Conservation (phyloP, 352 stramenopile genomes). For the Globisporangium paddicum region DNA sequence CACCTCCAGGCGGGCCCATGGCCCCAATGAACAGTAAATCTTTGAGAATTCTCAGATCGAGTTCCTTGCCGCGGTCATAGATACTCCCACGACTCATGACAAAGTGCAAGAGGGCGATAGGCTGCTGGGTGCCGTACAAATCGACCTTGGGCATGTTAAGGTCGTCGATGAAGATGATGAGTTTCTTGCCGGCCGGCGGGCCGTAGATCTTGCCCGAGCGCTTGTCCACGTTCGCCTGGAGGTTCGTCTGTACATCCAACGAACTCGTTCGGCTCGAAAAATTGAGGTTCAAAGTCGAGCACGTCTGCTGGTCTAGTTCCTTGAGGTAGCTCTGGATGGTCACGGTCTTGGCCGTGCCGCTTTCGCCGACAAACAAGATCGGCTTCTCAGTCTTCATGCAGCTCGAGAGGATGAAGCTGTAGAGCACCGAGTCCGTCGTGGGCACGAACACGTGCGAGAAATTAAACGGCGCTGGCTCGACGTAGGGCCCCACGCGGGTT, state of each 20-base stretch:
- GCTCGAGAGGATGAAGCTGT: constrained; percentile 89
- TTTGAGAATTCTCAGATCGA: constrained; percentile 92
- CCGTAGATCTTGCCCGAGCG: constrained; percentile 93
- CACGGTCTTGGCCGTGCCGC: constrained; percentile 94
- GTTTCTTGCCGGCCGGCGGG: constrained; percentile 90
- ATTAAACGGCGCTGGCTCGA: constrained; percentile 90
- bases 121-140: constrained; percentile 94
- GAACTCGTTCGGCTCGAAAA: constrained; percentile 94
- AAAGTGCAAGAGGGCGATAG: constrained; percentile 93
- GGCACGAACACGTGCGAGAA: constrained; percentile 95
- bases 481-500: constrained; percentile 81
- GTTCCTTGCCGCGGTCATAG: constrained; percentile 94
- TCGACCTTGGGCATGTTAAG: constrained; percentile 97
- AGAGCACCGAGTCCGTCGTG: constrained; percentile 93
- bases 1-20: constrained; percentile 94
- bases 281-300: constrained; percentile 84
- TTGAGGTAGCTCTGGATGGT: constrained; percentile 94
- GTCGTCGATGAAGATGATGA: constrained; percentile 95
- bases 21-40: constrained; percentile 93
- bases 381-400: constrained; percentile 86
- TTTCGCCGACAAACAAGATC: constrained; percentile 93
- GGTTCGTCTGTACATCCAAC: constrained; percentile 91
- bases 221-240: constrained; percentile 96
- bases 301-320: constrained; percentile 62
- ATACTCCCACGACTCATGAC: constrained; percentile 90